A percentile compares a stretch with the other conserved stretches of the same genome.
Conservation (phyloP, 768 basidiomycete genomes). For the Gyrodon lividus region DNA sequence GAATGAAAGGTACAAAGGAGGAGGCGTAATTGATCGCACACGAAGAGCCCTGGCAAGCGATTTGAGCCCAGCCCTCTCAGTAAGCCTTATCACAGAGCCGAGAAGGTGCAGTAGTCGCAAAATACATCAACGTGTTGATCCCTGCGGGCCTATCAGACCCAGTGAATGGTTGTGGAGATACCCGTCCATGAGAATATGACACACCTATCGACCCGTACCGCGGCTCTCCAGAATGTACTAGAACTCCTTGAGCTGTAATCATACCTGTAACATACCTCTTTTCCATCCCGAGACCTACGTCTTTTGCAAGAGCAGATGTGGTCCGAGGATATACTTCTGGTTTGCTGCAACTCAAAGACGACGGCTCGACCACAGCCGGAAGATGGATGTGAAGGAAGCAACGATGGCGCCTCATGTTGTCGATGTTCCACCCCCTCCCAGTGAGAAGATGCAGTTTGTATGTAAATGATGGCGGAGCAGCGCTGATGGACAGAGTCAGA, state of each 20-base stretch:
- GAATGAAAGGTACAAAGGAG: conserved; percentile 22
- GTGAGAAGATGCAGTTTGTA: background rate
- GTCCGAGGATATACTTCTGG: conserved; percentile 6
- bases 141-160: conserved; percentile 17
- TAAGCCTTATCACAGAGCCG: conserved; percentile 26
- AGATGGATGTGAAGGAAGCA: conserved; percentile 1
- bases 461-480: background rate
- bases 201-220: conserved; percentile 22
- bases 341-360: background rate
- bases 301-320: conserved; percentile 1
- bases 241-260: background rate
- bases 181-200: conserved; percentile 25
- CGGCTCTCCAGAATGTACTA: conserved; percentile 29
- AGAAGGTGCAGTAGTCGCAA: conserved; percentile 14
- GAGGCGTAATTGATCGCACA: conserved; percentile 17
- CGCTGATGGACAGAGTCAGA: background rate
- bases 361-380: background rate
- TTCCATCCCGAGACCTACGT: conserved; percentile 14
- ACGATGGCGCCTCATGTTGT: conserved; percentile 11
- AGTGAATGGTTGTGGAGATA: conserved; percentile 10
- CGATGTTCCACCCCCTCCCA: conserved; percentile 1
- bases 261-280: conserved; percentile 3
- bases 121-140: conserved; percentile 17
- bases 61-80: conserved; percentile 27
- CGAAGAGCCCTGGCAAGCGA: conserved; percentile 18